These are phyloP conservation scores for Rhytidiadelphus loreus DNA, from an alignment of 225 moss, liverwort and hornwort species.

Conservation along the genomic window DNA sequence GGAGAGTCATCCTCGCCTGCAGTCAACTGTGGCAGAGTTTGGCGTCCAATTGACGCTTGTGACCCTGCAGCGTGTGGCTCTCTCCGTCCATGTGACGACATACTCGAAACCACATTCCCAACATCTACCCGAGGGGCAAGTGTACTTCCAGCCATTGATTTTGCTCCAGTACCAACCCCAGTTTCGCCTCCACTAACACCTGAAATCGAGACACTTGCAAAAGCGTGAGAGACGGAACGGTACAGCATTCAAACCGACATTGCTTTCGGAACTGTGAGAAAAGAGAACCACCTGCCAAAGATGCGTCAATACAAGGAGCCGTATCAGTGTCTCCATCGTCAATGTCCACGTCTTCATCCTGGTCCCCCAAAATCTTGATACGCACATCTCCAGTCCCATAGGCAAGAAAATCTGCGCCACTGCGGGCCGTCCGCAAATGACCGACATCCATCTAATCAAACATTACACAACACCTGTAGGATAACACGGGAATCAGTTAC, in stretches of 20 bases:
- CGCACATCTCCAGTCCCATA: slow-evolving; percentile 18
- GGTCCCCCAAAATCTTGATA: slow-evolving; percentile 14
- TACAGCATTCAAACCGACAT: background rate
- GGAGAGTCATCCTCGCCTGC: background rate
- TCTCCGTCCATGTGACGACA: slow-evolving; percentile 5
- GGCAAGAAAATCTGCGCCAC: slow-evolving; percentile 1
- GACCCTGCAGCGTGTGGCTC: slow-evolving; percentile 8
- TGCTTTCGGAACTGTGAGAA: background rate
- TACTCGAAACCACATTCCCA: slow-evolving; percentile 2
- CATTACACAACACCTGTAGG: slow-evolving; percentile 11
- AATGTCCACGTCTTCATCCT: slow-evolving; percentile 44
- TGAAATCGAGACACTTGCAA: background rate
- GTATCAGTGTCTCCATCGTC: slow-evolving; percentile 22
- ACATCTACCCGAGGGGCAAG: background rate
- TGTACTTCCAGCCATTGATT: slow-evolving; percentile 5
- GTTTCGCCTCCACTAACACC: background rate
- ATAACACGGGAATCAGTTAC: background rate
- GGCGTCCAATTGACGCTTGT: slow-evolving; percentile 20
- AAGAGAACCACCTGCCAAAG: slow-evolving; percentile 10
- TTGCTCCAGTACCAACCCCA: background rate
- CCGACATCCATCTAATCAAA: slow-evolving; percentile 32
- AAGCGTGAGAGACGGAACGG: background rate
- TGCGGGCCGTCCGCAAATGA: background rate
- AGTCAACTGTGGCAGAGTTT: background rate
- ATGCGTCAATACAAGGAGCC: background rate